phyloP scores from a whole-genome alignment of 2,329 filamentous ascomycete genomes.

The Neopestalotiopsis sp. region DNA sequence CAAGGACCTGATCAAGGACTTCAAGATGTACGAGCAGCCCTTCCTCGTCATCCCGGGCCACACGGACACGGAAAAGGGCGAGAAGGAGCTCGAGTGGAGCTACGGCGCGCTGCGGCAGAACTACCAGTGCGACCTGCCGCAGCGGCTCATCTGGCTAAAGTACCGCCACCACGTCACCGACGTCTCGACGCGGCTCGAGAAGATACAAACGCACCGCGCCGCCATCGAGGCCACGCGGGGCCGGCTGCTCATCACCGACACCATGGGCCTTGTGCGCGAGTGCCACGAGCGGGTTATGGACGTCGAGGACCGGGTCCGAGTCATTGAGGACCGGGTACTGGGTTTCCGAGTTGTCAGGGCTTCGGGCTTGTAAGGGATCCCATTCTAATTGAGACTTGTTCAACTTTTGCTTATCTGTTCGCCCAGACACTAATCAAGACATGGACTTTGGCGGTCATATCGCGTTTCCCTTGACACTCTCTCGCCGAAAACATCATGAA shows the following conservation, averaged over 20 bases:
- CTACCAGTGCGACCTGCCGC: constrained; percentile 7
- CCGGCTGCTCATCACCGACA: constrained; percentile 1
- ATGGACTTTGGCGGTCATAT: no score
- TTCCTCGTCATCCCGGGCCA: constrained; percentile 10
- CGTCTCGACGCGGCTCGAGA: not conserved
- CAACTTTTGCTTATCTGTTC: no score
- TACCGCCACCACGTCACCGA: not conserved
- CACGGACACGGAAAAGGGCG: constrained; percentile 7
- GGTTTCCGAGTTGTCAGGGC: not conserved
- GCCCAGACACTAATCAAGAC: no score
- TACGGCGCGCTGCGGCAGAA: constrained; percentile 8
- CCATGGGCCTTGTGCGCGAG: constrained; percentile 4
- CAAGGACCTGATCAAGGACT: constrained; percentile 13
- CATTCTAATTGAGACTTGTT: no score
- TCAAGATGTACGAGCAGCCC: constrained; percentile 11
- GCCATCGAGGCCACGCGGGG: constrained; percentile 7
- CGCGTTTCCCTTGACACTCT: no score
- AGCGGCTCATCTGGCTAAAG: constrained; percentile 12
- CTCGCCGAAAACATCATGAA: no score
- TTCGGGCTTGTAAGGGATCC: not conserved
- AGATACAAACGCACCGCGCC: constrained; percentile 6
- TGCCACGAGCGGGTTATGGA: constrained; percentile 5
- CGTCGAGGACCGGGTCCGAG: not conserved
- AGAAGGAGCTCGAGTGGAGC: constrained; percentile 16
- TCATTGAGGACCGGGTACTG: constrained; percentile 3